Conservation (phyloP, 1,139 yeast genomes). For the Oligophagozyma castellii region DNA sequence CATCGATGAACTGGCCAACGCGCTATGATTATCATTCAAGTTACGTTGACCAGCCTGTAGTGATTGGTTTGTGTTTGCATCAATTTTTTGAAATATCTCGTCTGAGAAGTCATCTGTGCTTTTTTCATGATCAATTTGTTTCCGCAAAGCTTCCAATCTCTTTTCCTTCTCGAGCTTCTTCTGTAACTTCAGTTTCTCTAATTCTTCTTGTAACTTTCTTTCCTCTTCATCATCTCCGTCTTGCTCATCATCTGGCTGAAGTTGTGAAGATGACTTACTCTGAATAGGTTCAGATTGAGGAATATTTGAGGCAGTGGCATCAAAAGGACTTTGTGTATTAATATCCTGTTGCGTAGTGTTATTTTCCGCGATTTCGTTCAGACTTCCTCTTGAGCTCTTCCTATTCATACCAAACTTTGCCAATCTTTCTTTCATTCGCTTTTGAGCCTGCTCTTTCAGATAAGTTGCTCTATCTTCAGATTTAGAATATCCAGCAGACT, state of each 20-base stretch:
- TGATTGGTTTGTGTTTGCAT: slow-evolving; percentile 1
- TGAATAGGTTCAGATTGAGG: neutral
- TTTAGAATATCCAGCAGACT: slow-evolving; percentile 5
- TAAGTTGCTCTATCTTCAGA: slow-evolving; percentile 68
- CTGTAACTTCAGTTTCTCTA: slow-evolving; percentile 42
- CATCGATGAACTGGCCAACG: neutral
- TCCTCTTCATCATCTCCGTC: slow-evolving; percentile 28
- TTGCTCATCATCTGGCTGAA: slow-evolving; percentile 5
- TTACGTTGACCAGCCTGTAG: neutral
- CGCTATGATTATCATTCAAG: neutral
- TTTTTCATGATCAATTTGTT: slow-evolving; percentile 30
- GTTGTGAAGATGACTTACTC: neutral
- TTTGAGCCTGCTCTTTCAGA: slow-evolving; percentile 82
- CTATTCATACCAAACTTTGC: slow-evolving; percentile 72
- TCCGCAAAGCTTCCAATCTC: slow-evolving; percentile 21
- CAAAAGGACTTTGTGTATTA: slow-evolving; percentile 1
- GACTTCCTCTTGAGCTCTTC: slow-evolving; percentile 10
- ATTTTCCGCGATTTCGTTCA: neutral
- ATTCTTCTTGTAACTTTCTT: slow-evolving; percentile 24
- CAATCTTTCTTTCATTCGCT: slow-evolving; percentile 76
- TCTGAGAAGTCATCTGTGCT: slow-evolving; percentile 17
- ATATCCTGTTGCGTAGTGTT: neutral
- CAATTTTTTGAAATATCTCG: neutral
- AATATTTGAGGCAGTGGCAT: slow-evolving; percentile 1
- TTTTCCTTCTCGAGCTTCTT: slow-evolving; percentile 29